These are phyloP conservation scores for Mycena kentingensis DNA, from an alignment of 768 basidiomycete genomes.

Conservation along the genomic window DNA sequence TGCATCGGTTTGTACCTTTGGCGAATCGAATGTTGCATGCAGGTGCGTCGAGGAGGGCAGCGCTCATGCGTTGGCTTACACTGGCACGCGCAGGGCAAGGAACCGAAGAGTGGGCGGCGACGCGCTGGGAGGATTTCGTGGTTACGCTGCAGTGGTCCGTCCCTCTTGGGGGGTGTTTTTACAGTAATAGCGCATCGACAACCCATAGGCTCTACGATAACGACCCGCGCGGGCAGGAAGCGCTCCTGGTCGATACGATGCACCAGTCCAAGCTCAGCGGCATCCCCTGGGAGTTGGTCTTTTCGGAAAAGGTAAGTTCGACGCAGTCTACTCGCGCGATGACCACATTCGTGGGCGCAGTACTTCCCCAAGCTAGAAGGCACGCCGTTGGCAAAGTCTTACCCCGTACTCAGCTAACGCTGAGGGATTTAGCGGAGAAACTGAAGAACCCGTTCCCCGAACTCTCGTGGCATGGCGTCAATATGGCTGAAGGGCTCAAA, in stretches of 20 bases:
- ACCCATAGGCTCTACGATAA: constrained; percentile 52
- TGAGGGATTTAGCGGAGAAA: constrained; percentile 29
- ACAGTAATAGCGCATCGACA: background rate
- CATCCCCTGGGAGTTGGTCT: constrained; percentile 57
- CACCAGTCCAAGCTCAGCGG: constrained; percentile 50
- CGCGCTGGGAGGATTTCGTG: constrained; percentile 63
- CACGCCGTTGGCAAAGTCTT: background rate
- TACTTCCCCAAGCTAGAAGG: constrained; percentile 43
- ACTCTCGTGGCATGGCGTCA: constrained; percentile 58
- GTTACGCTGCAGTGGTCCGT: constrained; percentile 53
- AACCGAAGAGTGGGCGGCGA: constrained; percentile 54
- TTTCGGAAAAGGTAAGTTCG: constrained; percentile 40
- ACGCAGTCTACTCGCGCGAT: background rate
- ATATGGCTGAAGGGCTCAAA: constrained; percentile 60
- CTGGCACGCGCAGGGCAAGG: constrained; percentile 34
- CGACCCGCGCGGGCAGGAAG: constrained; percentile 51
- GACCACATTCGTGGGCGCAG: constrained; percentile 26
- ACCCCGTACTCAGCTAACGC: background rate
- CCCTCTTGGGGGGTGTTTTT: background rate
- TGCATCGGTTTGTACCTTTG: constrained; percentile 54
- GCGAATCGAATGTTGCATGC: constrained; percentile 57
- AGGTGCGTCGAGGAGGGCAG: constrained; percentile 29
- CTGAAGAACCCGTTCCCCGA: constrained; percentile 45
- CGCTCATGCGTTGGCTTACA: background rate
- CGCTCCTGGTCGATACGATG: constrained; percentile 56